Evolutionary conservation across 169 alveolate genomes (phyloP).

Genomic region (Plasmodium cynomolgi): DNA sequence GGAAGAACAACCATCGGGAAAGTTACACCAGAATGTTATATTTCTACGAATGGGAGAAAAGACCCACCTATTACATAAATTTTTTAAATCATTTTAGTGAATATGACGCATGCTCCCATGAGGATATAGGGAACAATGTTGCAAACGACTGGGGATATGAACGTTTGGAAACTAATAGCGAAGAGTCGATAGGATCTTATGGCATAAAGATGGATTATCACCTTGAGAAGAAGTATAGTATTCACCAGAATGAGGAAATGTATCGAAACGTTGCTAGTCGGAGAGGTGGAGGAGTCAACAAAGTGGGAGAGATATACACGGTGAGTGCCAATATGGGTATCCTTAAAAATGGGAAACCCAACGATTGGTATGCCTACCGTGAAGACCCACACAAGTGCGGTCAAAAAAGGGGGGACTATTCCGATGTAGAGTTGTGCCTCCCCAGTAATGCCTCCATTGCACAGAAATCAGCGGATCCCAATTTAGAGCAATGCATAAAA

Average conservation of each 20-base stretch:
- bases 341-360: neutral
- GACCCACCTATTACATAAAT: neutral
- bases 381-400: neutral
- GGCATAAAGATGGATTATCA: neutral
- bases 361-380: neutral
- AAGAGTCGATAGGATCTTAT: neutral
- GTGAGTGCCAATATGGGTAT: neutral
- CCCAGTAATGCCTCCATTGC: neutral
- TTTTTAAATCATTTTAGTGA: neutral
- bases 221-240: conserved; percentile 1
- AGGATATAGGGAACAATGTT: neutral
- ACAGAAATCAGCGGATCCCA: neutral
- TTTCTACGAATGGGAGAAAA: neutral
- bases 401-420: neutral
- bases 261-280: neutral
- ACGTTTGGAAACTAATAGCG: neutral
- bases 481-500: conserved; percentile 8
- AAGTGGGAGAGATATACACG: neutral
- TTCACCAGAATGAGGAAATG: conserved; percentile 16
- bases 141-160: neutral
- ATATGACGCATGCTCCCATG: neutral
- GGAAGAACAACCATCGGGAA: neutral
- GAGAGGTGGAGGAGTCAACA: neutral
- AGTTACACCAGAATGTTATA: conserved; percentile 11
- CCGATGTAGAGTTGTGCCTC: neutral